phyloP scores from a whole-genome alignment of 1,139 yeast species.

The Protomyces inouyei region DNA sequence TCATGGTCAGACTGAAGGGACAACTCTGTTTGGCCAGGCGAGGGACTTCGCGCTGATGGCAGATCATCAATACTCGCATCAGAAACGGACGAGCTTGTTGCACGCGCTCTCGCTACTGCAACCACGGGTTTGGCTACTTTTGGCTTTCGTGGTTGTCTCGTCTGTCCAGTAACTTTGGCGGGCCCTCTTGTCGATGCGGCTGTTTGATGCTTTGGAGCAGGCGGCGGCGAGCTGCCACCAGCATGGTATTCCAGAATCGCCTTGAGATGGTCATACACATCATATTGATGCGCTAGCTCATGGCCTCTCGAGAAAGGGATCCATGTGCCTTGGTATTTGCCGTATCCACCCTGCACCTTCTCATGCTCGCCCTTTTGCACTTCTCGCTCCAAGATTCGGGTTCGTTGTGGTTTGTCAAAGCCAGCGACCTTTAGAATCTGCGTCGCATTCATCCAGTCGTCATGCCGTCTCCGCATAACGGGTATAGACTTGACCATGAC shows the following conservation, averaged over 20 bases:
- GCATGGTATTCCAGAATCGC: constrained; percentile 61
- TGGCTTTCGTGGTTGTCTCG: constrained; percentile 8
- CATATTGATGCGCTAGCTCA: constrained; percentile 57
- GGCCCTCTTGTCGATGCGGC: constrained; percentile 19
- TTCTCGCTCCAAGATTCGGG: constrained; percentile 79
- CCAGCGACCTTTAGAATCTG: constrained; percentile 85
- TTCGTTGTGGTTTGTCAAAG: constrained; percentile 77
- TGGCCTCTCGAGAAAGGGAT: constrained; percentile 51
- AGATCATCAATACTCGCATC: constrained; percentile 23
- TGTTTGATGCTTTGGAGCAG: constrained; percentile 27
- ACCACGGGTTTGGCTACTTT: background rate
- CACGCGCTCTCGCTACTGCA: background rate
- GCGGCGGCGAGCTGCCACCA: constrained; percentile 38
- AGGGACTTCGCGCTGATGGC: constrained; percentile 17
- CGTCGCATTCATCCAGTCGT: constrained; percentile 87
- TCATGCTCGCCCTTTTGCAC: constrained; percentile 83
- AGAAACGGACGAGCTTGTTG: constrained; percentile 3
- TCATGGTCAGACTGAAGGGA: constrained; percentile 11
- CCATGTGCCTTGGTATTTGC: constrained; percentile 66
- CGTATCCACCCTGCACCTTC: constrained; percentile 93
- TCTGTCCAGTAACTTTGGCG: background rate
- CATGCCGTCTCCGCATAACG: constrained; percentile 74
- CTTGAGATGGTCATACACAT: constrained; percentile 55
- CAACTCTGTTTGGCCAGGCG: constrained; percentile 19
- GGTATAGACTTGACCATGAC: constrained; percentile 66